Base-by-base conservation (phyloP, 176 grass and related monocot species). In the Miscanthus lutarioriparius region DNA sequence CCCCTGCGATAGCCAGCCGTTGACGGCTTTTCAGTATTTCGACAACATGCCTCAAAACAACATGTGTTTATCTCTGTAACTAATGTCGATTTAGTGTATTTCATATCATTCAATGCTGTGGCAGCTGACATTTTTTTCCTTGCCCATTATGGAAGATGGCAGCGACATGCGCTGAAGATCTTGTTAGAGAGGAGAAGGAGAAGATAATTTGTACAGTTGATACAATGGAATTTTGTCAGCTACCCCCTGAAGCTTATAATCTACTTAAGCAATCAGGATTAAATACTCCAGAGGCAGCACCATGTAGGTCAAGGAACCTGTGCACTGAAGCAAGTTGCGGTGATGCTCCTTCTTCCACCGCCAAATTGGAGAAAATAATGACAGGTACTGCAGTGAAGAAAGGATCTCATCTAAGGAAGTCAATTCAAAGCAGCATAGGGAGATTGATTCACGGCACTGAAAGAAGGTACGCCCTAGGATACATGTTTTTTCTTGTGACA, bases 321-420 rank as follows among this genome's bases (percentile, higher is more conserved):
- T 59, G 77, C n/a, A 70, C 56, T 74, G 39, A 63, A 87, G 54
- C 56, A 35, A 89, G n/a, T 36, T 37, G 16, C 35, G 28, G 47
- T 53, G 58, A 86, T 78, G 85, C 80, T 49, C 62, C 71, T 77
- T 82, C 33, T 75, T 82, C 88, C 81, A 71, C 83, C 70, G 79
- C 47, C 53, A 90, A 87, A 83, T 70, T 76, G 62, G 77, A 91
- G 35, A 85, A 83, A 68, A 82, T 64, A 81, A 89, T 45, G 67
- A 25, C 71, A 64, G 88, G 75, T 71, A 92, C 40, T 86, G 82
- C 81, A 9, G 70, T 41, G 8, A 91, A 80, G 41, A 95, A 84
- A 93, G 95, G 92, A 80, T 95, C 89, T 68, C 85, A 93, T 71
- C 72, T 95, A 84, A 95, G 87, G 72, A 97, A 92, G 83, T 97